A percentile compares a stretch with the other conserved stretches of the same genome.
These are phyloP conservation scores for Yamadazyma paraphyllophila DNA, from an alignment of 805 yeast species.

Conservation along the genomic window DNA sequence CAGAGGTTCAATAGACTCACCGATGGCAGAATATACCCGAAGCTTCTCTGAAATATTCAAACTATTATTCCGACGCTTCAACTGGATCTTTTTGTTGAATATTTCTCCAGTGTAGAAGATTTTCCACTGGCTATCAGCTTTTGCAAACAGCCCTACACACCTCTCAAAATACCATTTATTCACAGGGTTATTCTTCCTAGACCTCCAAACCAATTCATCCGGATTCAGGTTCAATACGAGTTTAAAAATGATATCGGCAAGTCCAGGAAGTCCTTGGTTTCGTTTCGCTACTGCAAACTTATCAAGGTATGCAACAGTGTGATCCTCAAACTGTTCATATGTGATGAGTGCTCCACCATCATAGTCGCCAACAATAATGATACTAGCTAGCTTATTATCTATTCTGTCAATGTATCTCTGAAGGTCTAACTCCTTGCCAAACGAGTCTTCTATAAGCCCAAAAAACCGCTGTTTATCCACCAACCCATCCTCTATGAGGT, in stretches of 20 bases:
- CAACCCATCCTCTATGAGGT: slow-evolving; percentile 33
- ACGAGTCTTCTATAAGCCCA: slow-evolving; percentile 72
- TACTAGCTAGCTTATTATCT: slow-evolving; percentile 62
- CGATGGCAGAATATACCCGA: slow-evolving; percentile 50
- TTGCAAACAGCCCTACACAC: slow-evolving; percentile 61
- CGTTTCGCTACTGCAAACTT: slow-evolving; percentile 86
- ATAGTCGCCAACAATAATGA: slow-evolving; percentile 88
- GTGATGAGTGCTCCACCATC: slow-evolving; percentile 95
- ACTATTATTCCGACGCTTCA: slow-evolving; percentile 11
- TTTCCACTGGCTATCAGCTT: slow-evolving; percentile 38
- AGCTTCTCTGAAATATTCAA: slow-evolving; percentile 31
- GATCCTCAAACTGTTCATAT: slow-evolving; percentile 51
- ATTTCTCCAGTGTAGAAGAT: slow-evolving; percentile 42
- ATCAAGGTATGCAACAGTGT: slow-evolving; percentile 73
- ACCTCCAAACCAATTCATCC: slow-evolving; percentile 83
- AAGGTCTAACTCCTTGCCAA: slow-evolving; percentile 63
- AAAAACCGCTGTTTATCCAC: slow-evolving; percentile 60
- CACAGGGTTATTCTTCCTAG: slow-evolving; percentile 81
- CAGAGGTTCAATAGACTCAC: slow-evolving; percentile 60
- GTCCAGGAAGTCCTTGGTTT: slow-evolving; percentile 87
- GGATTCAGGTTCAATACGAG: slow-evolving; percentile 68
- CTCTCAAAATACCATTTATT: slow-evolving; percentile 98
- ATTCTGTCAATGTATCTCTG: slow-evolving; percentile 68
- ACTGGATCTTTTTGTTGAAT: slow-evolving; percentile 34
- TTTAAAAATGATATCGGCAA: slow-evolving; percentile 91